Base-by-base conservation (phyloP, 306 rosid genomes). In the Betula pendula region DNA sequence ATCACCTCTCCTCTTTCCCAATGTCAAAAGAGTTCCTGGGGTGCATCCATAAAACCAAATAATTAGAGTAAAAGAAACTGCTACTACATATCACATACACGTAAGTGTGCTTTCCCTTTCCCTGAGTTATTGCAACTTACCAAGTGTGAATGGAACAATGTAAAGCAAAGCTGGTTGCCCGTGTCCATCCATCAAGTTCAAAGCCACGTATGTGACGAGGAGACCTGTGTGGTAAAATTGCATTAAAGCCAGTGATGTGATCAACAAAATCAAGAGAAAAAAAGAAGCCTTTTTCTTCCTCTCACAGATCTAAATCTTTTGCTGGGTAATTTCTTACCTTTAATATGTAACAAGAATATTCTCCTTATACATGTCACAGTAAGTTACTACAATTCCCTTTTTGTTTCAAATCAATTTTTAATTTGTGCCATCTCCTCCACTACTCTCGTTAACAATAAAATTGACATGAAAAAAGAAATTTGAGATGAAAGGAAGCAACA, bases 121-220 rank as follows among this genome's bases (percentile, higher is more conserved):
- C 67, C 67, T 31, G 16, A 60, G 42, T 60, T 3, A 19, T 66
- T 66, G 6, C 29, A 1, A 60, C 97, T 87, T 77, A 96, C 99
- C 98, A 10, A 96, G 92, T 25, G 94, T 96, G 81, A 96, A 96
- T 10, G 99, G 99, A 53, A 96, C 99, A 55, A 92, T 96, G 86
- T 92, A 96, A 63, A 96, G 91, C 83, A 96, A 85, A 79, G 99
- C 99, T 0, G 99, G 99, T 79, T 96, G 99, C 74, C 98, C 99
- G 77, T 92, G 99, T 63, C 98, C 99, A 66, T 96, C 99, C 99
- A 96, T 96, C 83, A 96, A 80, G 91, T 96, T 96, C 88, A 96
- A 84, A 78, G 99, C 99, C 73, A 96, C 87, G 27, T 96, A 96
- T 25, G 99, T 96, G 86, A 96, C 49, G 25, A 96, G 94, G 31